Evolutionary conservation across 139 green algal genomes (phyloP), one percentile per base, ranked within the genome.

Genomic region (Closterium sp.): DNA sequence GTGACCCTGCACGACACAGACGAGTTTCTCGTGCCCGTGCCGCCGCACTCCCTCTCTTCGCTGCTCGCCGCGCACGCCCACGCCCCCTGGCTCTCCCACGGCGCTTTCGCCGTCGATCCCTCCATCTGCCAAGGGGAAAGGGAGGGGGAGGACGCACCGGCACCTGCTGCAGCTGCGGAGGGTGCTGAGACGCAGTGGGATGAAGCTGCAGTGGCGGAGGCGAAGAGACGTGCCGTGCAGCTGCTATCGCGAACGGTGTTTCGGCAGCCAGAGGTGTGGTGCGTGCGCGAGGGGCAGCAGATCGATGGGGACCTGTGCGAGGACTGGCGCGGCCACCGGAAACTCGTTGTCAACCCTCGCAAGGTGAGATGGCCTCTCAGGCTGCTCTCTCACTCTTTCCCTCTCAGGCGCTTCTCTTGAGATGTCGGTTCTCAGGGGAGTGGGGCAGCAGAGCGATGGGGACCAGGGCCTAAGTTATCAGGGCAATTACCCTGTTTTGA

Each of bases 11-110:
- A n/a, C 21, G 89, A 91, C 38, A 28, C 84, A 22, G 89, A 91
- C 27, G 89, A 91, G 89, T 91, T 34, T 22, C 21, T 91, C 89
- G 62, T n/a, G 13, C 30, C 88, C 30, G 38, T 88, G 4, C 89
- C 89, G 19, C 89, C 89, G 22, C 34, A 91, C 32, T 87, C 89
- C 24, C 89, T 91, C 5, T 7, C 38, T 28, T 87, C 32, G 24
- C 89, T 91, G 13, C 38, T 91, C 32, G 30, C 89, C 24, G 19
- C 22, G 1, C 89, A 91, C 89, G 31, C 19, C 62, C 11, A 85
- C 62, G 84, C 22, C 22, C 32, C 89, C 27, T 91, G 89, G 89
- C 34, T 91, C 38, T 34, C 89, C 5, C 89, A 91, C 22, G 31
- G 32, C 1, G 10, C 32, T 27, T 30, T 91, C 9, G 24, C 21